A percentile compares a stretch with the other conserved stretches of the same genome.
Conservation (phyloP, 1,139 yeast genomes). For the Lodderomyces parapsilosis region DNA sequence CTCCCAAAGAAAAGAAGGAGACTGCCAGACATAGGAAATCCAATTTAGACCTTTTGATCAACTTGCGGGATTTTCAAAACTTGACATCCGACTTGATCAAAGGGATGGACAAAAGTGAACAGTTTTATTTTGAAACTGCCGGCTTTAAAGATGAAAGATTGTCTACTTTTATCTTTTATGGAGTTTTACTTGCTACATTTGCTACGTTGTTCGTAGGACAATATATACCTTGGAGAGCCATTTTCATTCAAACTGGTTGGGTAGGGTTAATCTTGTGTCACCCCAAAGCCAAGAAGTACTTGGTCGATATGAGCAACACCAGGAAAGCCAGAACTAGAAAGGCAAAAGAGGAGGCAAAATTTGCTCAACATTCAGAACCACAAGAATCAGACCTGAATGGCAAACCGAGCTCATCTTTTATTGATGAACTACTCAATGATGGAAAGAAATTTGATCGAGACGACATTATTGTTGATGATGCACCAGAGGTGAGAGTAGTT, state of each 20-base stretch:
- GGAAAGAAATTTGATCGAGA: constrained; percentile 32
- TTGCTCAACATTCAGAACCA: background rate
- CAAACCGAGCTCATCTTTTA: background rate
- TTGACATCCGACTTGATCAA: constrained; percentile 56
- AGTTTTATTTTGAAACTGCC: constrained; percentile 60
- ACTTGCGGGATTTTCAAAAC: constrained; percentile 63
- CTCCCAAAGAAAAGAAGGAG: constrained; percentile 17
- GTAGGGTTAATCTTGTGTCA: constrained; percentile 46
- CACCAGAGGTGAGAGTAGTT: constrained; percentile 58
- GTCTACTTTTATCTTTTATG: constrained; percentile 55
- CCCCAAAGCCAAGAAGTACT: constrained; percentile 49
- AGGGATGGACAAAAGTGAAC: constrained; percentile 52
- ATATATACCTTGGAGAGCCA: constrained; percentile 64
- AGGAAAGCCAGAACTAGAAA: constrained; percentile 7
- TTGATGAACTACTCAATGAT: background rate
- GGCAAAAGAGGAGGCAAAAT: constrained; percentile 1
- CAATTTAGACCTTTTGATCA: constrained; percentile 48
- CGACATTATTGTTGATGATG: constrained; percentile 66
- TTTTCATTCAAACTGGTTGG: constrained; percentile 63
- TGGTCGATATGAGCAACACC: constrained; percentile 18
- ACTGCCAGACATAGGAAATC: constrained; percentile 26
- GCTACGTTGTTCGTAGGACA: constrained; percentile 54
- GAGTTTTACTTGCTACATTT: constrained; percentile 32
- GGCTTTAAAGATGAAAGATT: constrained; percentile 70
- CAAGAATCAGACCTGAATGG: background rate